Base-by-base conservation (phyloP, 1,284 basidiomycete species). In the Pyrrhoderma noxium region DNA sequence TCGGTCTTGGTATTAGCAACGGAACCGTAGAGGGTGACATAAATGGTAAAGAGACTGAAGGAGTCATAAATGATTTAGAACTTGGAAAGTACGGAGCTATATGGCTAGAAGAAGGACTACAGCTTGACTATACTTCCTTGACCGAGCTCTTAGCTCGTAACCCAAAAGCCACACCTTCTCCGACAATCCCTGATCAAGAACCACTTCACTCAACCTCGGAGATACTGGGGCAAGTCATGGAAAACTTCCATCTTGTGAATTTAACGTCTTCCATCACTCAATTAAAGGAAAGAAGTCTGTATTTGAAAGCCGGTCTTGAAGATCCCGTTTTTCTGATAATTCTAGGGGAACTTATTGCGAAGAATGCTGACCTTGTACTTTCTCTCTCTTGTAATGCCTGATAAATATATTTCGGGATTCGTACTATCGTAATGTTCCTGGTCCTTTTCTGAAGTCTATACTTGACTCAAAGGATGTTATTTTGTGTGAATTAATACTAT, bases 371-470 rank as follows among this genome's bases (percentile, higher is more conserved):
- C 23, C 36, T 16, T 19, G 47, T 48, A 21, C 2, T 46, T 11
- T 8, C n/a, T 9, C 13, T 46, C 18, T 66, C 35, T 59, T 66
- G 36, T 66, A 65, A 8, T 65, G 65, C 18, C 60, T 57, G 16
- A 64, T 38, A 45, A 41, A 18, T n/a, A 45, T 31, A 19, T n/a
- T 35, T 48, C 18, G 4, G 14, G 35, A 1, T 21, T 45, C 14
- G 5, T 19, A 4, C 27, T 45, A 11, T 11, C 22, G 14, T 34
- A 1, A 1, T 27, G 14, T 27, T 16, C 27, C 22, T 52, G 19
- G 14, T 39, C 2, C n/a, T n/a, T n/a, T n/a, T n/a, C n/a, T n/a
- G n/a, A n/a, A n/a, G n/a, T n/a, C n/a, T n/a, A n/a, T n/a, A n/a
- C n/a, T n/a, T n/a, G n/a, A n/a, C n/a, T n/a, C n/a, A n/a, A n/a